Conservation (phyloP, 345 rosid genomes). For the Limnanthes douglasii region DNA sequence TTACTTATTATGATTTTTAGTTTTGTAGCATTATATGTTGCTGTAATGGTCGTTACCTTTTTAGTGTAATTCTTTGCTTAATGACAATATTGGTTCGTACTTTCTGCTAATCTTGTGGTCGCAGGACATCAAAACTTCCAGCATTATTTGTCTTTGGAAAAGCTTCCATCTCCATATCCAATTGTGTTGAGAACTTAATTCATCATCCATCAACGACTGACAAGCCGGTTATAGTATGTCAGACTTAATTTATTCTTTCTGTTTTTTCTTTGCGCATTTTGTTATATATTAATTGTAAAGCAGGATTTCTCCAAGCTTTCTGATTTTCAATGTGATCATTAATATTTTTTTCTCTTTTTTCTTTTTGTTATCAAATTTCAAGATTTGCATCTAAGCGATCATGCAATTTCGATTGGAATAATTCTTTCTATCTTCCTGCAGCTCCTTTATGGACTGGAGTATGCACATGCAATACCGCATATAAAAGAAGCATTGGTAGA, state of each 20-base stretch:
- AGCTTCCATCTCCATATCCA: constrained; percentile 31
- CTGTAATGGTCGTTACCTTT: neutral
- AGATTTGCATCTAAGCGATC: neutral
- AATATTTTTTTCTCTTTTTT: neutral
- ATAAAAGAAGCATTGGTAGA: constrained; percentile 28
- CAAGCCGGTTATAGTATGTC: constrained; percentile 51
- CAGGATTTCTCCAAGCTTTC: neutral
- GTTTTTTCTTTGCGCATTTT: neutral
- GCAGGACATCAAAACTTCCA: constrained; percentile 70
- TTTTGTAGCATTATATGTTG: neutral
- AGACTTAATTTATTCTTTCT: neutral
- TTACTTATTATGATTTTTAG: too few relatives aligned
- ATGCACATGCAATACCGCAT: constrained; percentile 37
- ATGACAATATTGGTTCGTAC: too few relatives aligned
- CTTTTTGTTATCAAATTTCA: constrained; percentile 3
- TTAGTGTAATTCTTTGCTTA: too few relatives aligned
- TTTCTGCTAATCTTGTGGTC: too few relatives aligned
- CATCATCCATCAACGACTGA: constrained; percentile 16
- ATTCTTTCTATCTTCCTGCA: constrained; percentile 14
- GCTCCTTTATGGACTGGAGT: constrained; percentile 90
- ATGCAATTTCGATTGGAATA: neutral
- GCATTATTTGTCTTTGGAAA: constrained; percentile 81
- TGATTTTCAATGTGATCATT: neutral
- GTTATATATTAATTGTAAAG: neutral
- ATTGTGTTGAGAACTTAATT: constrained; percentile 29